phyloP scores from a whole-genome alignment of 495 filamentous ascomycete genomes.

The Pseudomonodictys pantanalensis region DNA sequence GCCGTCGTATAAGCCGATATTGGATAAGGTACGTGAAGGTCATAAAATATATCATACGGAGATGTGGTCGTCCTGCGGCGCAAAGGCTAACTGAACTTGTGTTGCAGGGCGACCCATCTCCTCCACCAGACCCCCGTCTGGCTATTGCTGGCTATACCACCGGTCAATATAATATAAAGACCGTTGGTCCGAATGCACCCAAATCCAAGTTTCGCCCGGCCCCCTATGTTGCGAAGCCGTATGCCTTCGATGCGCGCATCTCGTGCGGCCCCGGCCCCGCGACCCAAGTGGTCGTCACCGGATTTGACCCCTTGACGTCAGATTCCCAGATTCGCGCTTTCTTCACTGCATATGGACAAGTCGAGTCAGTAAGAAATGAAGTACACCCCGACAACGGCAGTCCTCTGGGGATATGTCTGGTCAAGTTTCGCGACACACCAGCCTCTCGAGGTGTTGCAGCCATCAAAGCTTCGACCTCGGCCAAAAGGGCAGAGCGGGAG shows the following conservation, averaged over 20 bases:
- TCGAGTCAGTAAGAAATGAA: constrained; percentile 83
- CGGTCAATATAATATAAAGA: constrained; percentile 40
- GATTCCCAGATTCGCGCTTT: constrained; percentile 74
- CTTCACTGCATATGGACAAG: constrained; percentile 84
- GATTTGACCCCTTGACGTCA: constrained; percentile 83
- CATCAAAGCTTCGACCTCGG: constrained; percentile 69
- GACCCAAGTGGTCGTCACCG: constrained; percentile 83
- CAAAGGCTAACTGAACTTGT: constrained; percentile 42
- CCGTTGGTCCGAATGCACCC: constrained; percentile 44
- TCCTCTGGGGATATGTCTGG: constrained; percentile 85
- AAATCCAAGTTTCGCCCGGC: constrained; percentile 73
- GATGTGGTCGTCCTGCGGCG: constrained; percentile 35
- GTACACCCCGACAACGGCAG: constrained; percentile 90
- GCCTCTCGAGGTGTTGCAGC: constrained; percentile 47
- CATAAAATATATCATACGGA: constrained; percentile 4
- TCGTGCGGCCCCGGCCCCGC: constrained; percentile 88
- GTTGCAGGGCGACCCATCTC: constrained; percentile 60
- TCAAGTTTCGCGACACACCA: constrained; percentile 78
- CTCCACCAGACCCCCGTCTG: constrained; percentile 73
- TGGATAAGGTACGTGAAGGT: constrained; percentile 46
- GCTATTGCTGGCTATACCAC: constrained; percentile 57
- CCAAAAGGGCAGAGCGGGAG: constrained; percentile 68
- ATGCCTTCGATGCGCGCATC: constrained; percentile 71
- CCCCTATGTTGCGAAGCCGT: constrained; percentile 74
- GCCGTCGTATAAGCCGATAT: constrained; percentile 49